Conservation (phyloP, 192 early-diverging fungal genomes). For the Allomyces macrogynus region DNA sequence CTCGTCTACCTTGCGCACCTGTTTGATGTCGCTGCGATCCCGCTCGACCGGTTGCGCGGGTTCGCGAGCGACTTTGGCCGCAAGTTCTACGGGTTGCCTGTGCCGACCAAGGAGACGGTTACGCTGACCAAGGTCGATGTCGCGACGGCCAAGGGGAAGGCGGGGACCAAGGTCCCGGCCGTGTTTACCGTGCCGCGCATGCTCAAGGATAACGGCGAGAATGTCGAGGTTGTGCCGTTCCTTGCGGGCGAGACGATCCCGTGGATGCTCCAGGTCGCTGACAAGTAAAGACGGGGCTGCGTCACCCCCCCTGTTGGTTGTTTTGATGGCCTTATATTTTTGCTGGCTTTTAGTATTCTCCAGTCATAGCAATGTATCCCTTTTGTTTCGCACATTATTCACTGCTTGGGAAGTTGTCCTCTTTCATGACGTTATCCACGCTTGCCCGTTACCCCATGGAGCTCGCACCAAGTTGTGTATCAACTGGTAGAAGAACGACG, state of each 20-base stretch:
- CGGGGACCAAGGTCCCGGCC: slow-evolving; percentile 22
- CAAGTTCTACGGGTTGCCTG: slow-evolving; percentile 58
- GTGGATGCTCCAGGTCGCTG: slow-evolving; percentile 26
- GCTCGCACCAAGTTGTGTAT: too few relatives aligned
- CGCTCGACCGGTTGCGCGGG: slow-evolving; percentile 51
- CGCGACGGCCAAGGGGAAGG: slow-evolving; percentile 9
- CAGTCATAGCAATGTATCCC: too few relatives aligned
- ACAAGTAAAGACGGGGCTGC: too few relatives aligned
- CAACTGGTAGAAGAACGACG: too few relatives aligned
- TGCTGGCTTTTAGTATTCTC: too few relatives aligned
- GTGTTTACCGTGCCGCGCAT: slow-evolving; percentile 23
- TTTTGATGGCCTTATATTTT: too few relatives aligned
- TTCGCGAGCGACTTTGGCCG: slow-evolving; percentile 77
- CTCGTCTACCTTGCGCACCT: slow-evolving; percentile 73
- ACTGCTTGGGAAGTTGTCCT: too few relatives aligned
- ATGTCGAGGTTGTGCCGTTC: slow-evolving; percentile 61
- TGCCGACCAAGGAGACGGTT: slow-evolving; percentile 6
- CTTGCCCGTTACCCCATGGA: too few relatives aligned
- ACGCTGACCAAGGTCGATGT: neutral
- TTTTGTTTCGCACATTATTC: too few relatives aligned
- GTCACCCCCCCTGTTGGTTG: too few relatives aligned
- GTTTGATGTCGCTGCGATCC: slow-evolving; percentile 55
- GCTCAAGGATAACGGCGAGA: slow-evolving; percentile 20
- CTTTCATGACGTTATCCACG: too few relatives aligned
- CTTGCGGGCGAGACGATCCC: slow-evolving; percentile 45